Evolutionary conservation across 73 alveolate genomes (phyloP).

Genomic region (Tetrahymena borealis): DNA sequence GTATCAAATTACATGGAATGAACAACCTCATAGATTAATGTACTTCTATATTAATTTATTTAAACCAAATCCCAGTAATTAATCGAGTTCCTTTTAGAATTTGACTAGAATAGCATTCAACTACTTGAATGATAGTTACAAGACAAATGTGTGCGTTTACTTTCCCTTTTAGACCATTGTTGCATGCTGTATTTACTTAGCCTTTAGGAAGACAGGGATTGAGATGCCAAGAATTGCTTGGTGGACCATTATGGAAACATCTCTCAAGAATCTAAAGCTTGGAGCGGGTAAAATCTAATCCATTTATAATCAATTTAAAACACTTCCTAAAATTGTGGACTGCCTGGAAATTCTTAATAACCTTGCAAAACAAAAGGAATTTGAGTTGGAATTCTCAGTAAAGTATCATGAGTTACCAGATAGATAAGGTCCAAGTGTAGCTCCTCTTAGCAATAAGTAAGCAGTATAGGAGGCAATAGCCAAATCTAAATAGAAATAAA

Average conservation of each 20-base stretch:
- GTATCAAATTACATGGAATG: neutral
- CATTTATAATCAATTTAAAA: neutral
- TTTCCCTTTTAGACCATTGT: neutral
- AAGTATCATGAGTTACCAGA: neutral
- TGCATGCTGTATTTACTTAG: neutral
- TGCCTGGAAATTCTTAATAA: neutral
- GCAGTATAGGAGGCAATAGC: neutral
- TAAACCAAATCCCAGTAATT: neutral
- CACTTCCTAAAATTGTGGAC: neutral
- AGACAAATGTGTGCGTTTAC: neutral
- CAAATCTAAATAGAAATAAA: neutral
- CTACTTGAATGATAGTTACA: neutral
- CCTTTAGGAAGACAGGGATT: neutral
- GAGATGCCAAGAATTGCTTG: conserved; percentile 2
- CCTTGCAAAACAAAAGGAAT: neutral
- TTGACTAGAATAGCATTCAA: neutral
- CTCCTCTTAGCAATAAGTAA: neutral
- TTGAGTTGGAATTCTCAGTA: neutral
- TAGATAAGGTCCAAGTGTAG: neutral
- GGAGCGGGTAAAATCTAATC: conserved; percentile 4
- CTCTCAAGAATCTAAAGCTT: neutral
- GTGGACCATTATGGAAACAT: conserved; percentile 1
- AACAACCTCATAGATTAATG: conserved; percentile 2
- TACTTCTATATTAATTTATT: neutral
- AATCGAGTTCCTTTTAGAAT: conserved; percentile 1